Evolutionary conservation across 169 alveolate species (phyloP).

Genomic region (Fabrea salina): DNA sequence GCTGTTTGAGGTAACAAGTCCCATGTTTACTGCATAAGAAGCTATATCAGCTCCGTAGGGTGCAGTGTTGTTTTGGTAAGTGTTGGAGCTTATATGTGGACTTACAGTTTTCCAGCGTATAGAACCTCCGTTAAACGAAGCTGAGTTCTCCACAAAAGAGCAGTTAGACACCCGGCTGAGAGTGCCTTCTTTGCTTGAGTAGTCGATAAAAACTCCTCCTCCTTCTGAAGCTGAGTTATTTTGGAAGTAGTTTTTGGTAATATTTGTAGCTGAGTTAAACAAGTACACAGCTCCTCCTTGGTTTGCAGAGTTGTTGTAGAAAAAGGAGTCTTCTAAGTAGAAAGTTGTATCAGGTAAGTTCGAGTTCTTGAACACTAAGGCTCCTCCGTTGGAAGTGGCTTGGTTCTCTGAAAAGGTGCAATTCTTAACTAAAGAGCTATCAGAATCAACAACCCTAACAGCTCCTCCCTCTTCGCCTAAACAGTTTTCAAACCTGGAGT

Average conservation of each 20-base stretch:
- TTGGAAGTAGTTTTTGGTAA: not conserved
- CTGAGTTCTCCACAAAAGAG: not conserved
- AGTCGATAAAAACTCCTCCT: not conserved
- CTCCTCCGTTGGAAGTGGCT: constrained; percentile 34
- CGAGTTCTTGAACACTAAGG: no score
- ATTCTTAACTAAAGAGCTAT: not conserved
- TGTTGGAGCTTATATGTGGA: not conserved
- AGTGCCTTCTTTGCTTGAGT: not conserved
- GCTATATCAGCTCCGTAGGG: constrained; percentile 15
- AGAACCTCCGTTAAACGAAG: not conserved
- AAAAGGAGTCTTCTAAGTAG: not conserved
- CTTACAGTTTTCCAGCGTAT: not conserved
- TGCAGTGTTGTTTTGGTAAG: not conserved
- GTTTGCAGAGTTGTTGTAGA: not conserved
- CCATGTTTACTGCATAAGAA: not conserved
- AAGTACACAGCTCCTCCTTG: not conserved
- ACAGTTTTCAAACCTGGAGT: no score
- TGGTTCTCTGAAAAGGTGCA: not conserved
- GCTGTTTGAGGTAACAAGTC: not conserved
- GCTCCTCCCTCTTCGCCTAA: no score
- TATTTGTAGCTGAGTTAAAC: not conserved
- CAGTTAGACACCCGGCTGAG: no score
- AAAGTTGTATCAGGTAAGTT: not conserved
- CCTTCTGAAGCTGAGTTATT: not conserved
- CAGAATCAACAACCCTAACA: no score